phyloP scores from a whole-genome alignment of 2,329 filamentous ascomycete genomes.

The Dactylonectria macrodidyma region DNA sequence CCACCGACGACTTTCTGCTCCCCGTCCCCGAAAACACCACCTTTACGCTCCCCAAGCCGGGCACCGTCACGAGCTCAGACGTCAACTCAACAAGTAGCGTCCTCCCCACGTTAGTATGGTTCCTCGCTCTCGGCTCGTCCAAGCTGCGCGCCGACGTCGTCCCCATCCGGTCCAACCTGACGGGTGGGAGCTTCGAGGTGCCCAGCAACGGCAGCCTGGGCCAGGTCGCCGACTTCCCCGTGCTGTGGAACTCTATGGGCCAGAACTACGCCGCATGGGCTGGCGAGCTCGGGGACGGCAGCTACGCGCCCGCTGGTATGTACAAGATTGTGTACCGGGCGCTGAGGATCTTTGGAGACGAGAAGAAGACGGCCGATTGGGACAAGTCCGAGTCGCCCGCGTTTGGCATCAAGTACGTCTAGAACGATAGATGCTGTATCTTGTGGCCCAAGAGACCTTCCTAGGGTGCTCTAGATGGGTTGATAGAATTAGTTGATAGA shows the following conservation, averaged over 20 bases:
- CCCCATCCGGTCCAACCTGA: conserved; percentile 47
- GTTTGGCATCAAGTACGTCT: conserved; percentile 62
- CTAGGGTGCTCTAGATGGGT: too few species aligned
- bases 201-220: conserved; percentile 59
- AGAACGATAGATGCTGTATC: not conserved
- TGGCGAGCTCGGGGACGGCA: conserved; percentile 63
- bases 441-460: not conserved
- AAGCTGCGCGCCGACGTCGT: conserved; percentile 62
- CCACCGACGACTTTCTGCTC: conserved; percentile 49
- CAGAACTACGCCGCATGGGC: conserved; percentile 56
- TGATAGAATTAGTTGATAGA: not conserved
- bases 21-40: conserved; percentile 53
- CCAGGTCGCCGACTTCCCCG: conserved; percentile 59
- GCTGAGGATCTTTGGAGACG: conserved; percentile 66
- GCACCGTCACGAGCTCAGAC: conserved; percentile 39
- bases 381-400: conserved; percentile 58
- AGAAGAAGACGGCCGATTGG: conserved; percentile 61
- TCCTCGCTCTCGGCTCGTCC: conserved; percentile 62
- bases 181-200: conserved; percentile 46
- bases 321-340: conserved; percentile 67
- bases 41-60: conserved; percentile 60
- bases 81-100: conserved; percentile 45
- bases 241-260: conserved; percentile 50
- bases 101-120: conserved; percentile 58
- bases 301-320: conserved; percentile 62